phyloP scores from a whole-genome alignment of 768 basidiomycete genomes.

The Lactarius sp. region DNA sequence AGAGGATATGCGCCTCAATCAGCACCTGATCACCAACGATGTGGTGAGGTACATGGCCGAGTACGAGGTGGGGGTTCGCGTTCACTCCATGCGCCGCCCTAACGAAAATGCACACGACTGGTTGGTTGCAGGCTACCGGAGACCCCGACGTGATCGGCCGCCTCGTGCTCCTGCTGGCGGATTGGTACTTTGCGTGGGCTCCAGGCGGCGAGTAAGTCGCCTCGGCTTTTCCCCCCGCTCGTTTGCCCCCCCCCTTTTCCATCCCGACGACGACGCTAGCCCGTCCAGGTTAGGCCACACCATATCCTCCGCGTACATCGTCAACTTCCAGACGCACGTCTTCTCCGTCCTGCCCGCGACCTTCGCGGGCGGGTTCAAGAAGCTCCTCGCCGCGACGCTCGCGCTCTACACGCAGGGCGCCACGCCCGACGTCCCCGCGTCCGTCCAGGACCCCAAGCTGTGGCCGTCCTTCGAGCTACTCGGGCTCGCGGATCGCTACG shows the following conservation, averaged over 20 bases:
- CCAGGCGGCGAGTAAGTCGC: slow-evolving; percentile 56
- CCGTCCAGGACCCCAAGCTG: slow-evolving; percentile 35
- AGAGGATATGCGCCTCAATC: slow-evolving; percentile 64
- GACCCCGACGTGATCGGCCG: slow-evolving; percentile 47
- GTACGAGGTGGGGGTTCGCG: slow-evolving; percentile 49
- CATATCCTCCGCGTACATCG: slow-evolving; percentile 55
- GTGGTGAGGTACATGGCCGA: slow-evolving; percentile 51
- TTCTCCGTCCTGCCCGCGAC: slow-evolving; percentile 66
- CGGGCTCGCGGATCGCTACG: slow-evolving; percentile 77
- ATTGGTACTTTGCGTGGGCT: slow-evolving; percentile 76
- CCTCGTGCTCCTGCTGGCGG: slow-evolving; percentile 54
- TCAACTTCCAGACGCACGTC: slow-evolving; percentile 68
- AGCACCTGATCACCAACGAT: slow-evolving; percentile 56
- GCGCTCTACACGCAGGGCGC: slow-evolving; percentile 20
- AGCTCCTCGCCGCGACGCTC: slow-evolving; percentile 57
- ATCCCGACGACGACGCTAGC: slow-evolving; percentile 15
- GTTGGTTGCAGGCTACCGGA: slow-evolving; percentile 37
- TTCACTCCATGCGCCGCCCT: neutral
- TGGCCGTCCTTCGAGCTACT: slow-evolving; percentile 65
- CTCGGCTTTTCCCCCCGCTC: slow-evolving; percentile 10
- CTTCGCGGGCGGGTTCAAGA: slow-evolving; percentile 65
- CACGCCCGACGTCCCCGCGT: slow-evolving; percentile 22
- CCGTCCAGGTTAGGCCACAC: slow-evolving; percentile 52
- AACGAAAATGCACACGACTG: too few relatives aligned
- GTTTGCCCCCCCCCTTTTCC: neutral